Percentiles rank a stretch among this genome's conserved stretches.
These are phyloP conservation scores for Desmodesmus armatus DNA, from an alignment of 139 green algal species.

Conservation along the genomic window DNA sequence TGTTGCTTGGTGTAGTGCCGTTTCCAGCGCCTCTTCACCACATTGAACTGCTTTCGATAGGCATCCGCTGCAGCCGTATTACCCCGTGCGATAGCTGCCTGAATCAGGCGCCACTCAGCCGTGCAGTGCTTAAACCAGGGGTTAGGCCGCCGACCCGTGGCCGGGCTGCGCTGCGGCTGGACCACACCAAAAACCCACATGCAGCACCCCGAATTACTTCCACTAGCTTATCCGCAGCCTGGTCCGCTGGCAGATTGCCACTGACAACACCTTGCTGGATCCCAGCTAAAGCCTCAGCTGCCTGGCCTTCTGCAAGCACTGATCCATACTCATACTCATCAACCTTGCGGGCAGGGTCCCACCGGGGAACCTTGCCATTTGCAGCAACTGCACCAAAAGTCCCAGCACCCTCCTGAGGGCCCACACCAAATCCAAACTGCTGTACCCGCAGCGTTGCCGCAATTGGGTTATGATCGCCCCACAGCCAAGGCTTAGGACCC, in stretches of 20 bases:
- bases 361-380: neutral
- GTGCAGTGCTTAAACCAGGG: neutral
- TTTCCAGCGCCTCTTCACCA: neutral
- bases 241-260: neutral
- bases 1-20: constrained; percentile 9
- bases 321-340: neutral
- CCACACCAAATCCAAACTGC: too few species aligned
- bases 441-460: too few species aligned
- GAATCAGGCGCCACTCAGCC: neutral
- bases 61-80: neutral
- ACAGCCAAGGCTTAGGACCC: neutral
- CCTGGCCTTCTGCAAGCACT: neutral
- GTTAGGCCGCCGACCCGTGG: neutral
- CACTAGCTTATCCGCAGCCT: neutral
- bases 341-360: neutral
- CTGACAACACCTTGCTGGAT: neutral
- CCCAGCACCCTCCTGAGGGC: too few species aligned
- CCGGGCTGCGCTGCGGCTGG: too few species aligned
- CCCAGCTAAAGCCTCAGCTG: neutral
- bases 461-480: neutral
- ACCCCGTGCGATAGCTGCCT: neutral
- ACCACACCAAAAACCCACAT: neutral
- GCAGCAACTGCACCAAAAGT: neutral
- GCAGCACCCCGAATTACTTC: neutral
- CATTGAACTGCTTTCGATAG: constrained; percentile 1